Evolutionary conservation across 805 yeast genomes (phyloP).

Genomic region (Zygoascus biomembranicola): DNA sequence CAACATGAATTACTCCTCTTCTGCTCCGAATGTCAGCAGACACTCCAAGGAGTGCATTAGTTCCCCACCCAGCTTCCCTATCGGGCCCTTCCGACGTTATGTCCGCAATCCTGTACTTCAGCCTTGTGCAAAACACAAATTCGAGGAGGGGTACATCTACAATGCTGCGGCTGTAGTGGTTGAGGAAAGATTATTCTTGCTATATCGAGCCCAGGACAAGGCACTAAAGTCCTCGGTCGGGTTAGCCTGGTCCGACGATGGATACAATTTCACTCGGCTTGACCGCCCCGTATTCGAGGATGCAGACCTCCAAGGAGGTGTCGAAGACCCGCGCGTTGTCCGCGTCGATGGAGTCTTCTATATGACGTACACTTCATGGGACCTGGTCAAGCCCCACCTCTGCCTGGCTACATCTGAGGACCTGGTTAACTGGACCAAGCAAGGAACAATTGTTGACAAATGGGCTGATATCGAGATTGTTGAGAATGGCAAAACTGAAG

Average conservation of each 20-base stretch:
- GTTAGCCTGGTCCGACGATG: slow-evolving; percentile 8
- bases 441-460: slow-evolving; percentile 2
- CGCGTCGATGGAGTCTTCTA: slow-evolving; percentile 6
- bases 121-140: neutral
- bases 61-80: slow-evolving; percentile 6
- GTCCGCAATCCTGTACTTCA: slow-evolving; percentile 3
- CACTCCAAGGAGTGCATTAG: neutral
- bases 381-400: slow-evolving; percentile 7
- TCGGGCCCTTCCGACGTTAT: slow-evolving; percentile 6
- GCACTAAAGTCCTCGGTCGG: slow-evolving; percentile 3
- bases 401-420: slow-evolving; percentile 9
- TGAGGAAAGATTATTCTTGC: slow-evolving; percentile 7
- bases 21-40: neutral
- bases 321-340: slow-evolving; percentile 5
- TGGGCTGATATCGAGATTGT: slow-evolving; percentile 4
- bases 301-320: slow-evolving; percentile 5
- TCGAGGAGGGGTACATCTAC: slow-evolving; percentile 6
- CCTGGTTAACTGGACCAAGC: slow-evolving; percentile 5
- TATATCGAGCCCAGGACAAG: slow-evolving; percentile 6
- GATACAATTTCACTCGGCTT: slow-evolving; percentile 5
- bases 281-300: slow-evolving; percentile 5
- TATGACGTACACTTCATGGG: slow-evolving; percentile 7
- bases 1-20: neutral
- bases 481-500: neutral
- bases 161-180: slow-evolving; percentile 8